Base-by-base conservation (phyloP, 306 rosid species). In the Prunus fruticosa region DNA sequence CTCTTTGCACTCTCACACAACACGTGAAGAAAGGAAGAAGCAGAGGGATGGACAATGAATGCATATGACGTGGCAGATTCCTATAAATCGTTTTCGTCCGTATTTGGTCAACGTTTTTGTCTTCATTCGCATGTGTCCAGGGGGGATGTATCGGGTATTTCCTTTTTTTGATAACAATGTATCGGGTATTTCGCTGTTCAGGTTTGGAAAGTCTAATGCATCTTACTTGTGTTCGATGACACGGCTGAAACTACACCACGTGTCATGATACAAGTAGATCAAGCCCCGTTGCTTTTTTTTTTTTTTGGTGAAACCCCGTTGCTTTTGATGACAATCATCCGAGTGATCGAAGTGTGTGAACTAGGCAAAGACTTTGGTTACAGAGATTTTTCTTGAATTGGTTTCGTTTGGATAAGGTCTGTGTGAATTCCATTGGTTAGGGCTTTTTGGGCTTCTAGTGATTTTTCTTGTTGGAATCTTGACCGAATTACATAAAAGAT, bases 91-190 rank as follows among this genome's bases (percentile, higher is more conserved):
- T 13, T 52, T 52, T 65, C 64, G 28, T 67, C 19, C 12, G 70
- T 52, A n/a, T 12, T 9, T 18, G 12, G 60, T 51, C 11, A 28
- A 0, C n/a, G n/a, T 11, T 52, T 25, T 69, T 23, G 76, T 23
- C 49, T 22, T 12, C 6, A 11, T 78, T 3, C 34, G 28, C 7
- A 8, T 1, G 11, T 68, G 82, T 82, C 85, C 76, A 73, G 76
- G 76, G 14, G 85, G 72, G 76, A 73, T 73, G 72, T 66, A 82
- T 78, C 52, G 0, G 20, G 11, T 72, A 62, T 57, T 78, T 73
- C 52, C 2, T 27, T 27, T 27, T 27, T 27, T 27, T 2, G 28
- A 3, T 27, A 27, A 27, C 28, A 27, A 73, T 73, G 72, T 57
- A 82, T 78, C 52, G 0, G 20, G 11, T 72, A 62, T 57, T 78